A percentile compares a stretch with the other conserved stretches of the same genome.
Evolutionary conservation across 192 early-diverging fungal genomes (phyloP).

Genomic region (Nowakowskiella sp.): DNA sequence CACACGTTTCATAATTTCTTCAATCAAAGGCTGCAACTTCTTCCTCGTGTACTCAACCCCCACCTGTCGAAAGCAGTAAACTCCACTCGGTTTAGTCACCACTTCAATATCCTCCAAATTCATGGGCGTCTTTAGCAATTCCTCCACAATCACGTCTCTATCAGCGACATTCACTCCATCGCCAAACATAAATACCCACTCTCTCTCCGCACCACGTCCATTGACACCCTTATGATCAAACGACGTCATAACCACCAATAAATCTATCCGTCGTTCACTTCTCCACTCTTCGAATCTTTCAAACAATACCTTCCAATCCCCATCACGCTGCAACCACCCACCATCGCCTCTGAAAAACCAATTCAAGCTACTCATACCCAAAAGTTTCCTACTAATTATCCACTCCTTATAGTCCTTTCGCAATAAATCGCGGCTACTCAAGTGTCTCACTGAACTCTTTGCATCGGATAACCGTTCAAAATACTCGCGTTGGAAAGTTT

Average conservation of each 20-base stretch:
- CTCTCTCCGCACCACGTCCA: slow-evolving; percentile 49
- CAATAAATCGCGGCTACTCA: slow-evolving; percentile 46
- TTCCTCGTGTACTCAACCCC: too few relatives aligned
- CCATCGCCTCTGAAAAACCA: slow-evolving; percentile 33
- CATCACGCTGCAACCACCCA: slow-evolving; percentile 43
- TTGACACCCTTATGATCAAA: slow-evolving; percentile 33
- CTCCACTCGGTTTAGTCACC: too few relatives aligned
- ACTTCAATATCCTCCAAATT: too few relatives aligned
- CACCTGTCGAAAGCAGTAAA: too few relatives aligned
- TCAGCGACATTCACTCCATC: too few relatives aligned
- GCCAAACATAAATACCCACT: slow-evolving; percentile 40
- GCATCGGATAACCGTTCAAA: slow-evolving; percentile 47
- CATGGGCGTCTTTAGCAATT: too few relatives aligned
- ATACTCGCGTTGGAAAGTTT: slow-evolving; percentile 11
- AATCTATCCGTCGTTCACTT: slow-evolving; percentile 37
- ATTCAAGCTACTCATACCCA: slow-evolving; percentile 57
- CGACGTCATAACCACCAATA: slow-evolving; percentile 48
- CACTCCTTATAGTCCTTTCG: slow-evolving; percentile 74
- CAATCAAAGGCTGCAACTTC: too few relatives aligned
- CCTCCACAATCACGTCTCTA: too few relatives aligned
- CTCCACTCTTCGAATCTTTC: too few relatives aligned
- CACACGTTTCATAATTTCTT: too few relatives aligned
- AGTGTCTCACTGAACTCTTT: slow-evolving; percentile 36
- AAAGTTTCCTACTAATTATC: slow-evolving; percentile 22
- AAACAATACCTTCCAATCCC: not conserved